Conservation (phyloP, 495 filamentous ascomycete species). For the Cryomyces minteri region DNA sequence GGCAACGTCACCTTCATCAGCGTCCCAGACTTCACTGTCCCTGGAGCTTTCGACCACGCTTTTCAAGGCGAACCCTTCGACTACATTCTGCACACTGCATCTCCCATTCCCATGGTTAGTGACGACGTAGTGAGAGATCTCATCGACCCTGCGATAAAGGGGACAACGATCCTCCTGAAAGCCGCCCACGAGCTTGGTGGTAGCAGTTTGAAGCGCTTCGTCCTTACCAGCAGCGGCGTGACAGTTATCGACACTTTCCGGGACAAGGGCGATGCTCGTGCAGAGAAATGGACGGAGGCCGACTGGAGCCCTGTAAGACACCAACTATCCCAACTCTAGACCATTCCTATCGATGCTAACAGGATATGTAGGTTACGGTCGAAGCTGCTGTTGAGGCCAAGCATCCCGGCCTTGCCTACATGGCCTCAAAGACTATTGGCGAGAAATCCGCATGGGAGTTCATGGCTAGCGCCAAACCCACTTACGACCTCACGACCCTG, state of each 20-base stretch:
- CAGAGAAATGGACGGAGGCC: neutral
- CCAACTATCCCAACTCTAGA: neutral
- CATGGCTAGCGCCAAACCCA: neutral
- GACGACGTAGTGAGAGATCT: neutral
- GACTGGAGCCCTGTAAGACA: neutral
- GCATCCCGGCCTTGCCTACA: neutral
- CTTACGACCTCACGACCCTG: neutral
- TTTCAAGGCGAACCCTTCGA: slow-evolving; percentile 16
- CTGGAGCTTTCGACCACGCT: slow-evolving; percentile 19
- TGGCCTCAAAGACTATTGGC: neutral
- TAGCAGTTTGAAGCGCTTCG: neutral
- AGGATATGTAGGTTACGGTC: neutral
- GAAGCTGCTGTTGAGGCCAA: neutral
- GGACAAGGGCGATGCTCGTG: neutral
- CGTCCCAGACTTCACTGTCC: slow-evolving; percentile 21
- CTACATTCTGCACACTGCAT: slow-evolving; percentile 25
- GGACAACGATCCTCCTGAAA: neutral
- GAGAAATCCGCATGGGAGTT: neutral
- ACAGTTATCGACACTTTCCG: neutral
- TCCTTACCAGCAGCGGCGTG: neutral
- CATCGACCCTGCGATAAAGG: neutral
- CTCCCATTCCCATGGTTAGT: slow-evolving; percentile 4
- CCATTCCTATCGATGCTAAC: neutral
- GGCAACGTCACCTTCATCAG: slow-evolving; percentile 13
- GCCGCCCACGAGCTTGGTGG: neutral